Conservation (phyloP, 1,284 basidiomycete genomes). For the Coriolopsis trogii region DNA sequence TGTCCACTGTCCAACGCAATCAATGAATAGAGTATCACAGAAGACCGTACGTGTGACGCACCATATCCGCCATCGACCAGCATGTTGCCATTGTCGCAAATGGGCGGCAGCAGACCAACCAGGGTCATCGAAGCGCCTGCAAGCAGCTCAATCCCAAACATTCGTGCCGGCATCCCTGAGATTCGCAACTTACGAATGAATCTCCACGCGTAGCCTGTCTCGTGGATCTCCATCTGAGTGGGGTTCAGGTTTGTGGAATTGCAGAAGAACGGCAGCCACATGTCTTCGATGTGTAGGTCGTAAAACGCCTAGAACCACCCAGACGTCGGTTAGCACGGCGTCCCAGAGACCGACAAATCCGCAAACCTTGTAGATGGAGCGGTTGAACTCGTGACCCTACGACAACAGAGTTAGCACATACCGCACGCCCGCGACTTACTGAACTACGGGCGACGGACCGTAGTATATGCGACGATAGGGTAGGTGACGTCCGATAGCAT, state of each 20-base stretch:
- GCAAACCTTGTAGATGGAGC: conserved; percentile 77
- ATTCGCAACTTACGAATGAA: conserved; percentile 66
- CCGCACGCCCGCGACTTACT: too few species aligned
- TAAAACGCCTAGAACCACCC: conserved; percentile 69
- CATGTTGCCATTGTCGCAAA: conserved; percentile 94
- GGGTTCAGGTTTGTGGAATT: conserved; percentile 99
- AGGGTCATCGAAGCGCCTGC: conserved; percentile 98
- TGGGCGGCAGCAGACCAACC: conserved; percentile 91
- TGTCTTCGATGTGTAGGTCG: conserved; percentile 96
- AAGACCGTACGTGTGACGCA: conserved; percentile 40
- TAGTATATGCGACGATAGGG: conserved; percentile 97
- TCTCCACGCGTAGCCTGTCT: conserved; percentile 94
- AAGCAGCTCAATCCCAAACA: too few species aligned
- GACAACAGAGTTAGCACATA: conserved; percentile 5
- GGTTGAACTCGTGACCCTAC: conserved; percentile 91
- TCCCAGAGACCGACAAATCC: neutral
- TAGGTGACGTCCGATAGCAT: conserved; percentile 96
- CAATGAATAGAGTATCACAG: conserved; percentile 8
- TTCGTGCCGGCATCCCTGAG: too few species aligned
- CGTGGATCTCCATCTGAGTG: conserved; percentile 96
- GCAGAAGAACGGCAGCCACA: conserved; percentile 99
- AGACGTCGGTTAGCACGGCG: conserved; percentile 10
- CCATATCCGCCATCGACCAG: conserved; percentile 95
- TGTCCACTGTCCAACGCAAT: conserved; percentile 67
- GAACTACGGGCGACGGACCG: conserved; percentile 64